Base-by-base conservation (phyloP, 2,329 filamentous ascomycete species). In the Fusarium virguliforme region DNA sequence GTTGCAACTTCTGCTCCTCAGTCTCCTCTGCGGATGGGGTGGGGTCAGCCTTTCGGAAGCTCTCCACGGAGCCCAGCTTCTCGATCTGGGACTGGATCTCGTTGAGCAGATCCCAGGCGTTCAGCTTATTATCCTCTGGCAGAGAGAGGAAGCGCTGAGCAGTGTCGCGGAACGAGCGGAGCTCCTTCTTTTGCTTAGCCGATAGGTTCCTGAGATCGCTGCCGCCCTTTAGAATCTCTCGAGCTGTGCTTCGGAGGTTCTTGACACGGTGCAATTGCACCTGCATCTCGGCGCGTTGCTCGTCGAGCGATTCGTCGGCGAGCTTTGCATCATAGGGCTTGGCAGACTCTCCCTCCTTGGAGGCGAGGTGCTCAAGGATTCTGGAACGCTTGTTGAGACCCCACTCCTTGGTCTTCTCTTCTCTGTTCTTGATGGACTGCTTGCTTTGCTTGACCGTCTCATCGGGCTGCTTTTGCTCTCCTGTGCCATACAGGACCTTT, bases 401-500 rank as follows among this genome's bases (percentile, higher is more conserved):
- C 40, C 64, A 60, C 57, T 76, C 61, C 62, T 75, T 74, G 22
- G 75, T 67, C 8, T 71, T 65, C 4, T 77, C 76, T 6, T 76
- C 75, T 28, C 68, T 72, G 66, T 75, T 77, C 70, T 78, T 75
- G 22, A 72, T 70, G 13, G 65, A 68, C 9, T 76, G 73, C 8
- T 78, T 73, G 24, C 72, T 78, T 57, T 76, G 66, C n/a, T 71
- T 67, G 12, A 79, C 60, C 4, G 66, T 62, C 22, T 70, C 62
- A 58, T 76, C 63, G 4, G 58, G 69, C 74, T 86, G 81, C 82
- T 94, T 96, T 54, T 89, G 88, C 28, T 88, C 87, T 64, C 96
- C 96, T 1, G 95, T 97, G 35, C 94, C 95, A 76, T 88, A 95
- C 81, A 99, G 87, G 62, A 99, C 96, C 75, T 91, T 90, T 40